Evolutionary conservation across 306 rosid species (phyloP).

Genomic region (peach (Prunus persica)): DNA sequence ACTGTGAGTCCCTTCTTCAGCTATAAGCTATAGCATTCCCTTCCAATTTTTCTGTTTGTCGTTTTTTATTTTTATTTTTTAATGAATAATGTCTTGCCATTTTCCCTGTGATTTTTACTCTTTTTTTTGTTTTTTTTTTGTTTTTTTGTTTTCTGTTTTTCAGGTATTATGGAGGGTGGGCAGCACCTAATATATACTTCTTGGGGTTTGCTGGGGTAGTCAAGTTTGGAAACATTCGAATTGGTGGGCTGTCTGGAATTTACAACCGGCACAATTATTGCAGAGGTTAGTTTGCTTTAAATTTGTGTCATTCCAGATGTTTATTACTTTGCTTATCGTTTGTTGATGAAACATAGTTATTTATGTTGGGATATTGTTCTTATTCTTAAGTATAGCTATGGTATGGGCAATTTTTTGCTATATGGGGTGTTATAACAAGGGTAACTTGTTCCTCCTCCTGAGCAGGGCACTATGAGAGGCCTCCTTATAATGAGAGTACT

Average conservation of each 20-base stretch:
- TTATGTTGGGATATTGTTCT: not conserved
- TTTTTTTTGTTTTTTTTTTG: not conserved
- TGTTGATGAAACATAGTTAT: not conserved
- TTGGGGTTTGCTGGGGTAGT: slow-evolving; percentile 88
- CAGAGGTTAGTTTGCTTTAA: slow-evolving; percentile 49
- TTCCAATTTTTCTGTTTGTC: not conserved
- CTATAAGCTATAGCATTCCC: not conserved
- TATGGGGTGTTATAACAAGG: not conserved
- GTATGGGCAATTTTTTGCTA: not conserved
- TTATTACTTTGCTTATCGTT: not conserved
- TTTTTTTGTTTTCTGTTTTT: slow-evolving; percentile 23
- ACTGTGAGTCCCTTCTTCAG: slow-evolving; percentile 54
- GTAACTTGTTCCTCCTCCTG: slow-evolving; percentile 12
- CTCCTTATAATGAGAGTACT: slow-evolving; percentile 69
- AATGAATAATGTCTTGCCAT: not conserved
- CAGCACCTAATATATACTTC: slow-evolving; percentile 90
- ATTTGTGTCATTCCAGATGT: not conserved
- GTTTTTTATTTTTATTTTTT: not conserved
- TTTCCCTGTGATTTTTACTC: not conserved
- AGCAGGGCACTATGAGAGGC: slow-evolving; percentile 90
- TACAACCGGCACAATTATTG: slow-evolving; percentile 61
- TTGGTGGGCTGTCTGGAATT: slow-evolving; percentile 94
- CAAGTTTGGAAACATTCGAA: slow-evolving; percentile 87
- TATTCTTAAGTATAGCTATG: not conserved
- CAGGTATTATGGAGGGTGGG: slow-evolving; percentile 97